Conservation (phyloP, 345 rosid genomes). For the Brassica juncea region DNA sequence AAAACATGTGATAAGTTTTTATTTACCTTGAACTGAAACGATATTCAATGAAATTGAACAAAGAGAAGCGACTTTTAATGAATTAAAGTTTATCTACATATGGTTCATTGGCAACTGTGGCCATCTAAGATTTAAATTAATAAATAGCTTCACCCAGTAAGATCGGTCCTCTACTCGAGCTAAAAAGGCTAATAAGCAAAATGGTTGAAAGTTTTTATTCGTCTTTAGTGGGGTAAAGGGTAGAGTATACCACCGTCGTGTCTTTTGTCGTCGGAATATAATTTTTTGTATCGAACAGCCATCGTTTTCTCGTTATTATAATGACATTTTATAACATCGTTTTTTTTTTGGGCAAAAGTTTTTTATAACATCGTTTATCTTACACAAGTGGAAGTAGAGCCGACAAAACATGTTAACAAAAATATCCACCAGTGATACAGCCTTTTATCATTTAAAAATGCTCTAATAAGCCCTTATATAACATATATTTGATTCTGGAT, state of each 20-base stretch:
- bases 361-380: background rate
- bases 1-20: background rate
- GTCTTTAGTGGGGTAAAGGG: constrained; percentile 11
- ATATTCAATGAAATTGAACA: background rate
- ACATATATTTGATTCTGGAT: constrained; percentile 1
- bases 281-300: background rate
- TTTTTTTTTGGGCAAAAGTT: background rate
- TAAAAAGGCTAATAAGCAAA: background rate
- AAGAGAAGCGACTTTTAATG: background rate
- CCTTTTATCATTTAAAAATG: constrained; percentile 24
- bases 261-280: background rate
- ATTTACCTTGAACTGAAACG: constrained; percentile 7
- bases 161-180: background rate
- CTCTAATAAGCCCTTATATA: constrained; percentile 22
- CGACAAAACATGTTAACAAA: constrained; percentile 39
- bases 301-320: background rate
- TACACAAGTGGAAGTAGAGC: constrained; percentile 11
- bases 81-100: background rate
- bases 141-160: background rate
- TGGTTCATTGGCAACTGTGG: constrained; percentile 4
- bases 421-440: constrained; percentile 32
- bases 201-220: constrained; percentile 15
- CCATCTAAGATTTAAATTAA: background rate
- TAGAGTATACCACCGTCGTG: background rate
- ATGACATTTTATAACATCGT: background rate